Percentiles rank a stretch among this genome's conserved stretches.
These are phyloP conservation scores for Zygosaccharomyces siamensis DNA, from an alignment of 805 yeast species.

Conservation along the genomic window DNA sequence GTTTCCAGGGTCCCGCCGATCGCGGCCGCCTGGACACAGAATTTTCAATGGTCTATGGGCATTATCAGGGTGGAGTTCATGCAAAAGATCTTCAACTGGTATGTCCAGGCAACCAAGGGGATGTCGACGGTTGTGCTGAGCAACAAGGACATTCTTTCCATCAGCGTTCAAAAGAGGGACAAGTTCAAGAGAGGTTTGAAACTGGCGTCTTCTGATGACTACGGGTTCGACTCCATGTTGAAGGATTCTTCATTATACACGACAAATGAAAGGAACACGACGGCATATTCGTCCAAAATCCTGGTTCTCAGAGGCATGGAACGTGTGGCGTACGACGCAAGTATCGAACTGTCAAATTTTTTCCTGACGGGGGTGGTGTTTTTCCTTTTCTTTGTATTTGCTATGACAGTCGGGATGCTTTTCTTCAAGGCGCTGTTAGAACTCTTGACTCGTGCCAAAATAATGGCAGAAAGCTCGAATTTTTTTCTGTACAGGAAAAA, in stretches of 20 bases:
- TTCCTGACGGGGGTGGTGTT: slow-evolving; percentile 85
- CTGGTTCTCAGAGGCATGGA: slow-evolving; percentile 85
- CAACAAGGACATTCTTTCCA: slow-evolving; percentile 60
- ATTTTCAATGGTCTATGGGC: slow-evolving; percentile 95
- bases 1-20: slow-evolving; percentile 90
- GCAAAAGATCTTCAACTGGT: slow-evolving; percentile 87
- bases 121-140: slow-evolving; percentile 67
- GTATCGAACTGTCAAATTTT: slow-evolving; percentile 78
- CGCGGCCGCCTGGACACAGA: slow-evolving; percentile 97
- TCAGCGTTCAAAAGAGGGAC: slow-evolving; percentile 71
- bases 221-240: slow-evolving; percentile 47
- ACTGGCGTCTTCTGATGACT: slow-evolving; percentile 32
- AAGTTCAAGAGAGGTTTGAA: slow-evolving; percentile 37
- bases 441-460: slow-evolving; percentile 51
- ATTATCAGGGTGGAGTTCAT: slow-evolving; percentile 70
- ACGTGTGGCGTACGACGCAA: slow-evolving; percentile 80
- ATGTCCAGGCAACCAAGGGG: slow-evolving; percentile 93
- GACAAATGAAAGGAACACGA: slow-evolving; percentile 60
- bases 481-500: slow-evolving; percentile 73
- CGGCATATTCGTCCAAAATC: slow-evolving; percentile 57
- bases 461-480: slow-evolving; percentile 53
- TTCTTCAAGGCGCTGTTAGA: slow-evolving; percentile 69
- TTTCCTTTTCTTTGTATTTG: slow-evolving; percentile 70
- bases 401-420: slow-evolving; percentile 49
- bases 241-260: slow-evolving; percentile 54